Percentiles rank a stretch among this genome's conserved stretches.
These are phyloP conservation scores for Paracamarosporium sp. DNA, from an alignment of 2,329 filamentous ascomycete genomes.

Conservation along the genomic window DNA sequence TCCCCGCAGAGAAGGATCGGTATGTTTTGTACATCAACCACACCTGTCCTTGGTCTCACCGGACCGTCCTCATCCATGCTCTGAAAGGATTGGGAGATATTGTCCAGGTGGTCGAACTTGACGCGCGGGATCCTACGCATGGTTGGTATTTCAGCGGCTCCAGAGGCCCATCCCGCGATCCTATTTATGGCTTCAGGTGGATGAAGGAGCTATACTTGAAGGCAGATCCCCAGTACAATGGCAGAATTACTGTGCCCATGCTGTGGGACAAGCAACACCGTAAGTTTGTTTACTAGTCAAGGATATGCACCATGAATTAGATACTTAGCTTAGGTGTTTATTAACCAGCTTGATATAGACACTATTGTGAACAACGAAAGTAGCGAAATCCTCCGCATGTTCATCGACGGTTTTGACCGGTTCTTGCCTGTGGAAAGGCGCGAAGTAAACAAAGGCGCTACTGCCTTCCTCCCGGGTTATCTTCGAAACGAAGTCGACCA, in stretches of 20 bases:
- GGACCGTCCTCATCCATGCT: conserved; percentile 54
- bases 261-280: conserved; percentile 71
- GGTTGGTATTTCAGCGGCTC: conserved; percentile 42
- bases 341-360: conserved; percentile 22
- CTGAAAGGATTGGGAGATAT: conserved; percentile 58
- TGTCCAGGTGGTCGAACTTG: conserved; percentile 56
- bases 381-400: conserved; percentile 42
- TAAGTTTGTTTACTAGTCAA: conserved; percentile 7
- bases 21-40: conserved; percentile 69
- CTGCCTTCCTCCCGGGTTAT: conserved; percentile 72
- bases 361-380: conserved; percentile 46
- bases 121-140: conserved; percentile 35
- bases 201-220: conserved; percentile 74
- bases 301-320: not conserved
- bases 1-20: conserved; percentile 65
- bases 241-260: conserved; percentile 80
- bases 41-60: conserved; percentile 69
- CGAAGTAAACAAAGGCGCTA: conserved; percentile 56
- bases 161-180: conserved; percentile 35
- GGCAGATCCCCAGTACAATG: conserved; percentile 59
- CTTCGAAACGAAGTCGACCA: conserved; percentile 76
- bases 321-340: not conserved
- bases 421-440: conserved; percentile 56
- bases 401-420: conserved; percentile 41
- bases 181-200: conserved; percentile 38